phyloP scores from a whole-genome alignment of 2,329 filamentous ascomycete species.

The Harringtonia aguacate region DNA sequence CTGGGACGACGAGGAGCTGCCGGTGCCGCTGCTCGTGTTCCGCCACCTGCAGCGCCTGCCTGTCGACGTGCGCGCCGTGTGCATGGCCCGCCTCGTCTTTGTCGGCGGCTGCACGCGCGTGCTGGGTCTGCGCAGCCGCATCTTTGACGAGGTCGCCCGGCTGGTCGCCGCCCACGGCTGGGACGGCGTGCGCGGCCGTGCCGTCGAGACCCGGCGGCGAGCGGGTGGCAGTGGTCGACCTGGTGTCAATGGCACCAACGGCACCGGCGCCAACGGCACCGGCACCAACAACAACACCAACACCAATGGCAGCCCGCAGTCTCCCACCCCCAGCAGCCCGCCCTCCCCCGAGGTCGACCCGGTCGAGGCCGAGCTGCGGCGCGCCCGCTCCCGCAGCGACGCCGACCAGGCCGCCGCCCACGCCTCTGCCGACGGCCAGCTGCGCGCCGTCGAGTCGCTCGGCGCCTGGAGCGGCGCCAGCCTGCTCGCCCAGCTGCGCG shows the following conservation, averaged over 20 bases:
- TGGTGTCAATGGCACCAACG: too few species aligned
- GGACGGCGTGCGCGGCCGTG: constrained; percentile 64
- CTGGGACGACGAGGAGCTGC: constrained; percentile 79
- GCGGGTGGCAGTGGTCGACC: too few species aligned
- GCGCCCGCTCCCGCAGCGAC: constrained; percentile 14
- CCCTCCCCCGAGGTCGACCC: constrained; percentile 36
- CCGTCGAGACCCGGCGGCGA: constrained; percentile 41
- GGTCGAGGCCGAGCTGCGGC: constrained; percentile 47
- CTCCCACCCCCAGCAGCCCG: too few species aligned
- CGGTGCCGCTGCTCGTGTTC: constrained; percentile 68
- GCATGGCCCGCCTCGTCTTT: constrained; percentile 83
- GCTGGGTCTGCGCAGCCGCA: constrained; percentile 65
- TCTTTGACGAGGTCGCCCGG: constrained; percentile 62
- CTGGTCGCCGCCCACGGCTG: constrained; percentile 63
- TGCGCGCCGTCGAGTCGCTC: constrained; percentile 58
- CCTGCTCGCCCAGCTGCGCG: constrained; percentile 55
- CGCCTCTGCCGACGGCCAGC: constrained; percentile 31
- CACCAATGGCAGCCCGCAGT: too few species aligned
- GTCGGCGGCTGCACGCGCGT: constrained; percentile 72
- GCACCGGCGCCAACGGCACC: constrained; percentile 11
- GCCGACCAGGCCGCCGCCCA: constrained; percentile 9
- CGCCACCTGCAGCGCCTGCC: constrained; percentile 64
- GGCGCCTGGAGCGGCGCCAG: constrained; percentile 69
- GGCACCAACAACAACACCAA: constrained; percentile 30
- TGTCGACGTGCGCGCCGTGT: constrained; percentile 70